Evolutionary conservation across 192 early-diverging fungal genomes (phyloP).

Genomic region (Martensiomyces pterosporus): DNA sequence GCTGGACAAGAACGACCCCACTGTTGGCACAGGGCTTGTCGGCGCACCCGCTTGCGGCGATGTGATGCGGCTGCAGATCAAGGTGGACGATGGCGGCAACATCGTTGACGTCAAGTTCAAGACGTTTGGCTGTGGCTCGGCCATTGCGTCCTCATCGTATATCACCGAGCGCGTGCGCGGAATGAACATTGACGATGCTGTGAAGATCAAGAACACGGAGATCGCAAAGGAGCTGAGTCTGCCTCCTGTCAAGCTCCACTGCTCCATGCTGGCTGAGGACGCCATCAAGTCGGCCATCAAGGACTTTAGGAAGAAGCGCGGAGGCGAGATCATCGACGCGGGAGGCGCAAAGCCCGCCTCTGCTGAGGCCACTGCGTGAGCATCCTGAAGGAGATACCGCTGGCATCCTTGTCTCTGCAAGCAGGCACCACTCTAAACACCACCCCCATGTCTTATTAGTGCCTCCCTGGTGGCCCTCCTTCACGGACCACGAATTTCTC

Average conservation of each 20-base stretch:
- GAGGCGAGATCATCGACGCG: conserved; percentile 28
- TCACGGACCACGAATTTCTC: too few species aligned
- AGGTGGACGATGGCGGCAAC: conserved; percentile 90
- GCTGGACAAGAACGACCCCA: conserved; percentile 76
- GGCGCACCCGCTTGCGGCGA: conserved; percentile 85
- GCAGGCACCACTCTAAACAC: too few species aligned
- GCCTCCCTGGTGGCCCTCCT: too few species aligned
- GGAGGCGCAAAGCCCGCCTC: conserved; percentile 5
- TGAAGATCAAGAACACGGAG: conserved; percentile 92
- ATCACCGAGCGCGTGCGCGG: conserved; percentile 96
- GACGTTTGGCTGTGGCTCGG: conserved; percentile 97
- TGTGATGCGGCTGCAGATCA: conserved; percentile 95
- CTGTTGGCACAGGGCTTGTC: conserved; percentile 95
- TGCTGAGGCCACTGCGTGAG: not conserved
- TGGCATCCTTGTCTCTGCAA: too few species aligned
- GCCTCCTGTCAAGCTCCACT: conserved; percentile 97
- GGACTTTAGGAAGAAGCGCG: conserved; percentile 88
- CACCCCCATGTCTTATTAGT: too few species aligned
- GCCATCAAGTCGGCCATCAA: conserved; percentile 98
- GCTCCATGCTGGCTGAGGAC: conserved; percentile 99
- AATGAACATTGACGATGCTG: conserved; percentile 86
- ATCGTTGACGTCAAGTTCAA: conserved; percentile 98
- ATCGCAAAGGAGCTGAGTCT: conserved; percentile 94
- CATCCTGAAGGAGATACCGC: too few species aligned
- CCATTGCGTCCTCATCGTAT: conserved; percentile 88